Percentiles rank a stretch among this genome's conserved stretches.
These are phyloP conservation scores for Aspergillus viridinutans DNA, from an alignment of 2,329 filamentous ascomycete species.

Conservation along the genomic window DNA sequence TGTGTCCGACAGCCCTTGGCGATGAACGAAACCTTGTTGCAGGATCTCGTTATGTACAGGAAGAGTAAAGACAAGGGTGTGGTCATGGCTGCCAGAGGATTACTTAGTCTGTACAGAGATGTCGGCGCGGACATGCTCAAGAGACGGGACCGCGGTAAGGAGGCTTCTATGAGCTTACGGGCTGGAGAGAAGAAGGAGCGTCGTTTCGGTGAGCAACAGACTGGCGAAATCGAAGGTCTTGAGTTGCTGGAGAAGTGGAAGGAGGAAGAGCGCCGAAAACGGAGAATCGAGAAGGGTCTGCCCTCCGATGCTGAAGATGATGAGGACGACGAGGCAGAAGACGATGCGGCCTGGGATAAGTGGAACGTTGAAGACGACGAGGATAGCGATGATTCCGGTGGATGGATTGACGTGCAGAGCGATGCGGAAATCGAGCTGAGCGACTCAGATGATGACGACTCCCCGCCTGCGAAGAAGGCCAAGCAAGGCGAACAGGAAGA, in stretches of 20 bases:
- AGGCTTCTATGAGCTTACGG: constrained; percentile 77
- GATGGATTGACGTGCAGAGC: constrained; percentile 87
- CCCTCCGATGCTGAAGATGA: constrained; percentile 57
- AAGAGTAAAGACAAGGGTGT: constrained; percentile 98
- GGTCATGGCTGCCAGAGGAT: constrained; percentile 96
- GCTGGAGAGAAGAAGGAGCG: constrained; percentile 70
- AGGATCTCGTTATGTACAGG: constrained; percentile 91
- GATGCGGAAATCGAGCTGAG: constrained; percentile 72
- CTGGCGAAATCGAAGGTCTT: constrained; percentile 82
- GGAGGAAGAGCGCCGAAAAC: constrained; percentile 76
- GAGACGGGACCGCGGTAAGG: constrained; percentile 86
- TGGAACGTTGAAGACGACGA: constrained; percentile 59
- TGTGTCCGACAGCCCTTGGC: constrained; percentile 90
- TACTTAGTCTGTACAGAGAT: constrained; percentile 86
- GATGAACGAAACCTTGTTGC: constrained; percentile 91
- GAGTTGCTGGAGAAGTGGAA: constrained; percentile 92
- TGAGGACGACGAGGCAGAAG: constrained; percentile 58
- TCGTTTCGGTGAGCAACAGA: constrained; percentile 76
- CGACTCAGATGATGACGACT: constrained; percentile 69
- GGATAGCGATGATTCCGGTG: constrained; percentile 68
- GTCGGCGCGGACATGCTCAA: constrained; percentile 83
- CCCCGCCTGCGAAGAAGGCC: constrained; percentile 60
- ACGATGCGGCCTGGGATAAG: constrained; percentile 47
- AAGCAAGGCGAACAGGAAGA: constrained; percentile 46
- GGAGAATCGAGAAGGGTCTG: constrained; percentile 64